A percentile compares a stretch with the other conserved stretches of the same genome.
These are phyloP conservation scores for Syncephalis fuscata DNA, from an alignment of 371 early-diverging fungal genomes.

Conservation along the genomic window DNA sequence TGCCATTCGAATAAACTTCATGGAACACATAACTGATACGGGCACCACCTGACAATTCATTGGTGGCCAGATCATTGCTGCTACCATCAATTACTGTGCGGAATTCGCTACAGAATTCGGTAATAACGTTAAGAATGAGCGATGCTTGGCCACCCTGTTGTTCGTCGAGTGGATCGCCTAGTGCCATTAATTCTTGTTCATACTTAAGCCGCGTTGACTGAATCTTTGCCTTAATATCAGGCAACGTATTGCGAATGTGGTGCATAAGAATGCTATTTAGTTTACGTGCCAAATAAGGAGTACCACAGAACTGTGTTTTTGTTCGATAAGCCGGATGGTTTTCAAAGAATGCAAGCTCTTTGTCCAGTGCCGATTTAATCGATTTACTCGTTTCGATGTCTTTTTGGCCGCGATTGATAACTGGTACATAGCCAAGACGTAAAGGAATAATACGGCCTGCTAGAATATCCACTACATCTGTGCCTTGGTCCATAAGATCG, in stretches of 20 bases:
- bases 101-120: slow-evolving; percentile 93
- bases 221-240: slow-evolving; percentile 95
- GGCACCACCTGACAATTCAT: slow-evolving; percentile 95
- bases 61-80: slow-evolving; percentile 75
- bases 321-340: slow-evolving; percentile 81
- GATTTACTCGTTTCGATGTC: slow-evolving; percentile 87
- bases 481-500: slow-evolving; percentile 99
- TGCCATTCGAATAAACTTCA: slow-evolving; percentile 82
- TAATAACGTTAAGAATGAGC: slow-evolving; percentile 80
- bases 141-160: background rate
- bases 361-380: slow-evolving; percentile 72
- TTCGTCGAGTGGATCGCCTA: slow-evolving; percentile 84
- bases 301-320: slow-evolving; percentile 97
- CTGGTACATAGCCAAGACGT: slow-evolving; percentile 79
- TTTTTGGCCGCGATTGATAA: slow-evolving; percentile 88
- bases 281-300: slow-evolving; percentile 90
- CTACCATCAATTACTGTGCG: slow-evolving; percentile 88
- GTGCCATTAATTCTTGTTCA: slow-evolving; percentile 58
- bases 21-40: slow-evolving; percentile 98
- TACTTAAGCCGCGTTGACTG: slow-evolving; percentile 67
- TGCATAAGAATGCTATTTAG: slow-evolving; percentile 96
- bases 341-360: slow-evolving; percentile 85
- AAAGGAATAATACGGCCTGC: slow-evolving; percentile 93
- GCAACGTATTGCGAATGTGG: slow-evolving; percentile 89
- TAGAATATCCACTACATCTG: slow-evolving; percentile 96